Base-by-base conservation (phyloP, 768 basidiomycete species). In the Russula abietina region DNA sequence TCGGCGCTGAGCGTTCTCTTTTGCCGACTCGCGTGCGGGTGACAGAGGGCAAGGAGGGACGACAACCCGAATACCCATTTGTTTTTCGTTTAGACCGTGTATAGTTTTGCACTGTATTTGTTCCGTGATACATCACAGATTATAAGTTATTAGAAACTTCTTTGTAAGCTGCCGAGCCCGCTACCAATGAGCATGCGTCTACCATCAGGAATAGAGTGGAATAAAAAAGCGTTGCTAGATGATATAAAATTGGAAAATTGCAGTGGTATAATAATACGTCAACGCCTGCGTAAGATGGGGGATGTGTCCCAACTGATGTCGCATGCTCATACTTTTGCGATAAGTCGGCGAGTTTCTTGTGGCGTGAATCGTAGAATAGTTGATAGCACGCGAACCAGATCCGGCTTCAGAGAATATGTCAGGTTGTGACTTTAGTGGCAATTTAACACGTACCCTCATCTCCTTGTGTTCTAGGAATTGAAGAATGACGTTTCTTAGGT, bases 391-490 rank as follows among this genome's bases (percentile, higher is more conserved):
- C 88, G 83, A 30, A 98, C 85, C 36, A 99, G 84, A 69, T 93
- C 91, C 0, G 93, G 91, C 89, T 93, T 62, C 11, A 28, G 6
- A 57, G 43, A 43, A 54, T 24, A 26, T 12, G 28, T 70, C 16
- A 62, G 63, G 61, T 59, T 67, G 14, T 24, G 45, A 39, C 24
- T n/a, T 9, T 54, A 49, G 55, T n/a, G 51, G 2, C 46, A 16
- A 60, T 16, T 51, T 8, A 57, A 16, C 39, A n/a, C 91, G 72
- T 71, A 94, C 94, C 76, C 97, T 82, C 94, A 98, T 98, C 73
- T 98, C 94, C 72, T 96, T 94, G 76, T 98, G 91, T 72, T 99
- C 97, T 55, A 99, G 79, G 77, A 99, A 99, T 73, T 98, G 97
- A 51, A 99, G 73, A 60, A 98, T 93, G 36, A 98, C 90, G 73